Evolutionary conservation across 352 stramenopile genomes (phyloP).

Genomic region (Globisporangium spinosum): DNA sequence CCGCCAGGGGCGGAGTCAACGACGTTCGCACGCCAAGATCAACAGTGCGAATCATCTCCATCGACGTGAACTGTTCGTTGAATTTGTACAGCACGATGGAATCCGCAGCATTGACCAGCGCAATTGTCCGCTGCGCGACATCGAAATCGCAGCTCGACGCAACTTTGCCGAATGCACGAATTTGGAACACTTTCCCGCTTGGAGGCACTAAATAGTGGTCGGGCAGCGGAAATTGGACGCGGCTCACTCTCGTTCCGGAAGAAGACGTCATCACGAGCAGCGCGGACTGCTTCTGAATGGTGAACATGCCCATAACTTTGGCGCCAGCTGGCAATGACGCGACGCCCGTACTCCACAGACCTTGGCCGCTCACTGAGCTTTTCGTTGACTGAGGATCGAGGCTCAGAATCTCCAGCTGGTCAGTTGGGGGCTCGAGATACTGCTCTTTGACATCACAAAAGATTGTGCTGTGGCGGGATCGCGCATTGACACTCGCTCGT

Average conservation of each 20-base stretch:
- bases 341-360: background rate
- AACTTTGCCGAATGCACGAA: conserved; percentile 4
- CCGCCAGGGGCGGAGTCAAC: conserved; percentile 7
- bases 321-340: background rate
- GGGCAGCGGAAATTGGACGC: background rate
- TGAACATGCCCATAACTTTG: conserved; percentile 1
- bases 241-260: background rate
- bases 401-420: conserved; percentile 1
- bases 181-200: background rate
- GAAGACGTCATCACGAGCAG: background rate
- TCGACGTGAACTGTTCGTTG: conserved; percentile 12
- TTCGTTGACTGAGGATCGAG: background rate
- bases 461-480: background rate
- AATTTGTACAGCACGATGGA: conserved; percentile 16
- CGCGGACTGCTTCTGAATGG: conserved; percentile 4
- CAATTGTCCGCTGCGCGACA: conserved; percentile 1
- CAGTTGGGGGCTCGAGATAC: background rate
- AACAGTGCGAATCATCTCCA: conserved; percentile 14
- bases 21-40: conserved; percentile 17
- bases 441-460: conserved; percentile 2
- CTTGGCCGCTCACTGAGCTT: background rate
- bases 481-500: background rate
- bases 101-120: background rate
- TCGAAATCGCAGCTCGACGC: background rate
- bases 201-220: background rate